Conservation (phyloP, 2,329 filamentous ascomycete genomes). For the Aspergillus puulaauensis region DNA sequence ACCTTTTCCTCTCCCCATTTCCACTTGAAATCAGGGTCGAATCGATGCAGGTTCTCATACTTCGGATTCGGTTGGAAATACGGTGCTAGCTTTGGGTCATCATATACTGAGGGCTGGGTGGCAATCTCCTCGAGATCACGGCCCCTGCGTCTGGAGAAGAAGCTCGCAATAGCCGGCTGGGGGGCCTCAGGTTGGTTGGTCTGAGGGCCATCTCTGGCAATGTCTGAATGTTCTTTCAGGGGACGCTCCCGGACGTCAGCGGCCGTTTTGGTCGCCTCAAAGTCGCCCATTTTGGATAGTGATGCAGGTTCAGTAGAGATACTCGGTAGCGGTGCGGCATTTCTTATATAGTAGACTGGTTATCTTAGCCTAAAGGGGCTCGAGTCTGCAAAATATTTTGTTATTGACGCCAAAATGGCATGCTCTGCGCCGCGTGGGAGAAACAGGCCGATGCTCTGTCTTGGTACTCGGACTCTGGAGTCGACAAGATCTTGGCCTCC, state of each 20-base stretch:
- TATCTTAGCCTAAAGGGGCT: background rate
- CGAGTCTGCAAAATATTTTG: background rate
- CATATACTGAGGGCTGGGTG: slow-evolving; percentile 37
- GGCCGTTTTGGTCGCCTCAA: background rate
- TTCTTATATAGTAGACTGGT: background rate
- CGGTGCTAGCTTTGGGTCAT: slow-evolving; percentile 40
- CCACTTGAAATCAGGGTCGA: slow-evolving; percentile 31
- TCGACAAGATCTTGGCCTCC: background rate
- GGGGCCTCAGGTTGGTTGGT: background rate
- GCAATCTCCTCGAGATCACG: slow-evolving; percentile 7
- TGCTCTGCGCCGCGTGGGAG: background rate
- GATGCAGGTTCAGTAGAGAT: background rate
- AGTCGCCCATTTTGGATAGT: background rate
- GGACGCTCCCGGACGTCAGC: background rate
- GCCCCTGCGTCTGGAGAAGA: background rate
- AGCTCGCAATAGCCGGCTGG: background rate
- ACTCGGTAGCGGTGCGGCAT: no score
- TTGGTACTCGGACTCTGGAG: background rate
- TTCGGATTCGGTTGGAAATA: slow-evolving; percentile 29
- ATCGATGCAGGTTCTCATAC: slow-evolving; percentile 40
- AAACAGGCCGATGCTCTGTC: background rate
- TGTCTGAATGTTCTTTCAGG: background rate
- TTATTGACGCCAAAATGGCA: slow-evolving; percentile 2
- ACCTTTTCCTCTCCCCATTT: slow-evolving; percentile 28
- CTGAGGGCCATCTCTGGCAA: background rate